Evolutionary conservation across 176 grass and related monocot species (phyloP), one percentile per base, ranked within the genome.

Genomic region (Pontederia crassipes): DNA sequence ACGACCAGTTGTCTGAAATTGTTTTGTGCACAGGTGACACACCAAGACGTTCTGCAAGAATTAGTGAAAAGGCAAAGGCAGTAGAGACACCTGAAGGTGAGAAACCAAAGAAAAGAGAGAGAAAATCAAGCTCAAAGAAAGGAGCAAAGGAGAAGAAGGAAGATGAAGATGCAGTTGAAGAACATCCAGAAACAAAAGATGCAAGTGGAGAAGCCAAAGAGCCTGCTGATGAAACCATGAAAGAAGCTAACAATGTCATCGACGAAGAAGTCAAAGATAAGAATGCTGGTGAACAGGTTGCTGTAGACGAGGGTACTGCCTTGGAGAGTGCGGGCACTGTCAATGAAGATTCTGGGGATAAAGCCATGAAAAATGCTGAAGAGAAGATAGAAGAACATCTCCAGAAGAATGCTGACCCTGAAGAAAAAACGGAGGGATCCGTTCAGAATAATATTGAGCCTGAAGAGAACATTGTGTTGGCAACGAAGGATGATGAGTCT

Each of bases 41-140:
- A 12, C 88, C 88, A 64, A 89, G 88, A 56, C 77, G 93, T 26
- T 98, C 93, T 32, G 82, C 84, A 64, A 83, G 93, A 49, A 98
- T 98, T 68, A 98, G 84, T 3, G 93, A 89, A 77, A 98, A 85
- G 69, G 79, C 75, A 16, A 98, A 89, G 81, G 61, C 72, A 55
- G 61, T 72, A 28, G 92, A 85, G 63, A 92, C 74, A 26, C 82
- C 84, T 49, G 84, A 92, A 77, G 79, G 80, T 2, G 89, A 95
- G 70, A 87, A 92, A 71, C 82, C 59, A 29, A 80, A 64, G n/a
- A 80, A 80, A 48, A 55, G 78, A 9, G 64, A 66, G 28, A 80
- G 65, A 59, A 68, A 67, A 48, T 78, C 76, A 51, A 70, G 70
- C 45, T 69, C 65, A 14, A 74, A 79, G 54, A 68, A 74, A 71